Conservation (phyloP, 305 asterid species). For the Petunia hybrid region DNA sequence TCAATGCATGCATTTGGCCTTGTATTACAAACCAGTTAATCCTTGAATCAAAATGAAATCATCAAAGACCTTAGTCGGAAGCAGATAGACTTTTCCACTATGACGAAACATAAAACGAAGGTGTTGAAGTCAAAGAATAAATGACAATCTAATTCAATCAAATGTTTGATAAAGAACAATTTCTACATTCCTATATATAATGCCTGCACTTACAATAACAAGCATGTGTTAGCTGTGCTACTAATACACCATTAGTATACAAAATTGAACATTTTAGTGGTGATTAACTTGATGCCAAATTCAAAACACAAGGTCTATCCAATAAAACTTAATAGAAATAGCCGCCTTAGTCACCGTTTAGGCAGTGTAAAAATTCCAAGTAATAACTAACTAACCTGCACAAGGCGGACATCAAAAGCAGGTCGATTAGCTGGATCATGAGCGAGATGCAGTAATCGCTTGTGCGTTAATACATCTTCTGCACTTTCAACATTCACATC, state of each 20-base stretch:
- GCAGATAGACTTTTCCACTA: not conserved
- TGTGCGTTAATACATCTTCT: slow-evolving; percentile 39
- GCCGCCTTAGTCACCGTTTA: too few relatives aligned
- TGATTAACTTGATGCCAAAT: not conserved
- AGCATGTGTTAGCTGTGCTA: not conserved
- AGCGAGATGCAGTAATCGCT: slow-evolving; percentile 31
- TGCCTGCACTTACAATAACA: not conserved
- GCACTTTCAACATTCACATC: slow-evolving; percentile 41
- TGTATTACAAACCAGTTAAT: not conserved
- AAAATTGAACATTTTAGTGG: slow-evolving; percentile 6
- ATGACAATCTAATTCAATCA: not conserved
- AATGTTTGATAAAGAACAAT: not conserved
- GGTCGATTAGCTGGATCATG: slow-evolving; percentile 40
- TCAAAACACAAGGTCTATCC: not conserved
- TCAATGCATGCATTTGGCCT: not conserved
- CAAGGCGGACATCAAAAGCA: slow-evolving; percentile 36
- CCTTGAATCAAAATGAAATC: not conserved
- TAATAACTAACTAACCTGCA: slow-evolving; percentile 31
- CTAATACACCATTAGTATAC: not conserved
- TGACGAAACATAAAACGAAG: slow-evolving; percentile 3
- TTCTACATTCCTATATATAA: not conserved
- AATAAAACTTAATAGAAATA: not conserved
- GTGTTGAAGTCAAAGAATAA: not conserved
- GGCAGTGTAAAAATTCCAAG: too few relatives aligned
- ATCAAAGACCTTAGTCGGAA: not conserved